Percentiles rank a stretch among this genome's conserved stretches.
Conservation (phyloP, 2,329 filamentous ascomycete species). For the Alternaria triticimaculans region DNA sequence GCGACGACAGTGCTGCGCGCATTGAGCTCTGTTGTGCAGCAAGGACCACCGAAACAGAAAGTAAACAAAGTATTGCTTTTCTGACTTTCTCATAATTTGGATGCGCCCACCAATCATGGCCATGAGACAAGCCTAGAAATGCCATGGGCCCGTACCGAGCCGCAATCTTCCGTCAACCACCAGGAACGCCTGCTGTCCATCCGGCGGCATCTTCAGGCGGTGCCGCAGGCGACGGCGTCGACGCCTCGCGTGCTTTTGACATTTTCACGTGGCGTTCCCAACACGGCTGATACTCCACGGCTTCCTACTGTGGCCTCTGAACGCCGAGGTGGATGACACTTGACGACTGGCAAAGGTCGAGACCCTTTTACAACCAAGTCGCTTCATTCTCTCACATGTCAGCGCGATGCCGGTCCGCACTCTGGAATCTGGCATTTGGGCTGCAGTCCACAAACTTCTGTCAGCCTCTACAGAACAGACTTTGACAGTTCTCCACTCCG, state of each 20-base stretch:
- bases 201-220: not conserved
- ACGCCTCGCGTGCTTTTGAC: slow-evolving; percentile 5
- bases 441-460: not conserved
- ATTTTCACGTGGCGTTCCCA: slow-evolving; percentile 12
- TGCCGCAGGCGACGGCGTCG: not conserved
- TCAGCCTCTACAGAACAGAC: not conserved
- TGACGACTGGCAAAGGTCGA: slow-evolving; percentile 1
- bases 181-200: slow-evolving; percentile 2
- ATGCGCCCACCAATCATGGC: slow-evolving; percentile 8
- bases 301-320: not conserved
- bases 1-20: not conserved
- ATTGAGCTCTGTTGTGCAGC: not conserved
- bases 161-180: slow-evolving; percentile 7
- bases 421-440: not conserved
- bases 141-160: slow-evolving; percentile 10
- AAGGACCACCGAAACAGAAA: not conserved
- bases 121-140: not conserved
- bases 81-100: slow-evolving; percentile 1
- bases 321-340: not conserved
- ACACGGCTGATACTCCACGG: slow-evolving; percentile 13
- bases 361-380: not conserved
- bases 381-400: not conserved
- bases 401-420: not conserved
- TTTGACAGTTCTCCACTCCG: not conserved
- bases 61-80: not conserved